These are phyloP conservation scores for Coriaria nepalensis DNA, from an alignment of 306 rosid genomes.

Conservation along the genomic window DNA sequence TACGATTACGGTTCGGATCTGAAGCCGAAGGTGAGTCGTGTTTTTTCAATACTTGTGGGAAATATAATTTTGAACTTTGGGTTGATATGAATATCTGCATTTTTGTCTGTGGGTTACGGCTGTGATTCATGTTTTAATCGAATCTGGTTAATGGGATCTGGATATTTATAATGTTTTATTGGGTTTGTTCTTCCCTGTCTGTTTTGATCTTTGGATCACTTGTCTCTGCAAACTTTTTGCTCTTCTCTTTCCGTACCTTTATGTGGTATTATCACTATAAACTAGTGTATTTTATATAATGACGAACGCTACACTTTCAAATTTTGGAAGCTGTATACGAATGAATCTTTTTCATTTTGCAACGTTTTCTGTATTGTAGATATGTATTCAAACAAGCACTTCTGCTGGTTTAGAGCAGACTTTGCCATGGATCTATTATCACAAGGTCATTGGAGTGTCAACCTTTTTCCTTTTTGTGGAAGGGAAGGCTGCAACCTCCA, in stretches of 20 bases:
- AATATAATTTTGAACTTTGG: background rate
- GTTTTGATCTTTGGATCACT: background rate
- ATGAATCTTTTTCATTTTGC: background rate
- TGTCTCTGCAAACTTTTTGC: too few relatives aligned
- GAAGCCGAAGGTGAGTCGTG: conserved; percentile 48
- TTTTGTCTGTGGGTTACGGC: too few relatives aligned
- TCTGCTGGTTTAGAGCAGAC: conserved; percentile 81
- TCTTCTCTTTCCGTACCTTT: too few relatives aligned
- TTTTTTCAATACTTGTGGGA: background rate
- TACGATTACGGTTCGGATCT: conserved; percentile 47
- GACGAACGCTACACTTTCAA: background rate
- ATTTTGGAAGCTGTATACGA: background rate
- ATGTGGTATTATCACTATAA: too few relatives aligned
- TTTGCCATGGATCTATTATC: conserved; percentile 92
- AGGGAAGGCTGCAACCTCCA: conserved; percentile 86
- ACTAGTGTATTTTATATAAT: too few relatives aligned
- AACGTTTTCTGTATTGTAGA: conserved; percentile 25
- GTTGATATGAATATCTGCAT: background rate
- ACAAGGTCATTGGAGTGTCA: conserved; percentile 87
- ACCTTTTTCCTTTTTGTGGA: conserved; percentile 77
- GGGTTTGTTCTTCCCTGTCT: background rate
- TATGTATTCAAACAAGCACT: conserved; percentile 67
- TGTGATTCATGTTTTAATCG: too few relatives aligned
- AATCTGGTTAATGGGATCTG: too few relatives aligned
- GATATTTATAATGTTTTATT: background rate